A percentile compares a stretch with the other conserved stretches of the same genome.
phyloP scores from a whole-genome alignment of 1,284 basidiomycete genomes.

The Gomphus bonarii region DNA sequence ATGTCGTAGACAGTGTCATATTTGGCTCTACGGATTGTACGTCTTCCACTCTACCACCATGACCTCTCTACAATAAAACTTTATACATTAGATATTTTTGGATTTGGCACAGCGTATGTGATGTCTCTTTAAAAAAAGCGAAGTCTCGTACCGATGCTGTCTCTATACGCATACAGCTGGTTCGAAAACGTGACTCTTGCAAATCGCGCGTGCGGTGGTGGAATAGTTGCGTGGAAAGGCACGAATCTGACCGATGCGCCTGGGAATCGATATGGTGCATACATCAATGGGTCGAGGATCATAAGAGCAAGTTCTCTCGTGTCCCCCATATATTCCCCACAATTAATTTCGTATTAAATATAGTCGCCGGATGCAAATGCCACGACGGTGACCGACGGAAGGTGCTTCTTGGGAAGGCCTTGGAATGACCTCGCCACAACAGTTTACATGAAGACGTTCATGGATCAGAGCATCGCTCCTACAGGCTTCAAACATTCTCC shows the following conservation, averaged over 20 bases:
- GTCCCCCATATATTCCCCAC: neutral
- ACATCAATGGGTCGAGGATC: slow-evolving; percentile 46
- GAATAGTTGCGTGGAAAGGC: slow-evolving; percentile 52
- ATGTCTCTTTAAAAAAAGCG: neutral
- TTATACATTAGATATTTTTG: slow-evolving; percentile 38
- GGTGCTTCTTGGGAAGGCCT: slow-evolving; percentile 49
- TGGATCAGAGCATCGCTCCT: slow-evolving; percentile 48
- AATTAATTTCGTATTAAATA: neutral
- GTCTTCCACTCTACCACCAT: slow-evolving; percentile 15
- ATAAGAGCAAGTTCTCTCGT: slow-evolving; percentile 34
- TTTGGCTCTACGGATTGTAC: slow-evolving; percentile 55
- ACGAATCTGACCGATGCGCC: slow-evolving; percentile 42
- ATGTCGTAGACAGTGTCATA: slow-evolving; percentile 50
- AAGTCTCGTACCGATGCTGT: neutral
- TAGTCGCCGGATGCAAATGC: slow-evolving; percentile 53
- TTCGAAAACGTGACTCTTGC: slow-evolving; percentile 51
- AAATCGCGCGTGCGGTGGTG: slow-evolving; percentile 53
- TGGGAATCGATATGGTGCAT: slow-evolving; percentile 48
- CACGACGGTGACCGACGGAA: slow-evolving; percentile 31
- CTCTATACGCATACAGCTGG: slow-evolving; percentile 29
- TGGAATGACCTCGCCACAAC: slow-evolving; percentile 53
- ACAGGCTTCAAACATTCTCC: slow-evolving; percentile 40
- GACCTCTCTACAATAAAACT: neutral
- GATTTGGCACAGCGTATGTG: slow-evolving; percentile 44
- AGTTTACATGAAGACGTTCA: slow-evolving; percentile 42